Conservation (phyloP, 768 basidiomycete genomes). For the Leccinellum rugosiceps region DNA sequence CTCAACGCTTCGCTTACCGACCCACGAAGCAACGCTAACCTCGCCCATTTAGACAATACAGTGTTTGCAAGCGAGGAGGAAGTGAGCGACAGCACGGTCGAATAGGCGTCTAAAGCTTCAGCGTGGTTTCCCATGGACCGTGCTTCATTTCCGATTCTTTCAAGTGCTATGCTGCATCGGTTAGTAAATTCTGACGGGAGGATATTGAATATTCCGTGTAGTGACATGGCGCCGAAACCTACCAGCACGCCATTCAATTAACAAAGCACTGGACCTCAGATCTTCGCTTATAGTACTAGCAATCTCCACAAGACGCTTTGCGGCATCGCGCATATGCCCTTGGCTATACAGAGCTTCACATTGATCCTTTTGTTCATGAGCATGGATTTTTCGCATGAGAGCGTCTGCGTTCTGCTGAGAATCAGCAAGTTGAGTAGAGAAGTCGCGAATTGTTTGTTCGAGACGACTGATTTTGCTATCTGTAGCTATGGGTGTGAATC, state of each 20-base stretch:
- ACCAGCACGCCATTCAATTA: constrained; percentile 7
- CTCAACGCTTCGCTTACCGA: not conserved
- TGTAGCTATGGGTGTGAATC: not conserved
- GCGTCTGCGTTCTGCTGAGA: not conserved
- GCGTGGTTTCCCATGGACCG: not conserved
- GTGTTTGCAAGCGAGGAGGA: not conserved
- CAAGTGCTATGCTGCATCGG: not conserved
- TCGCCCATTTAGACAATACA: not conserved
- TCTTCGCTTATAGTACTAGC: not conserved
- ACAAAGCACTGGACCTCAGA: not conserved
- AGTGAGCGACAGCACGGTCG: not conserved
- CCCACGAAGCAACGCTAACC: not conserved
- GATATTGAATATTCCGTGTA: not conserved
- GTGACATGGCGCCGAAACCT: not conserved
- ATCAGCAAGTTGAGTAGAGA: not conserved
- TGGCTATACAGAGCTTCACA: constrained; percentile 5
- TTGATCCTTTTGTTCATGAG: not conserved
- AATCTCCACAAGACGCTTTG: not conserved
- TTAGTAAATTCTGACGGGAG: not conserved
- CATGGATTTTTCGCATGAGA: not conserved
- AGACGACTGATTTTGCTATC: not conserved
- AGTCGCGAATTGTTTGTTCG: not conserved
- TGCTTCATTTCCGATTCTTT: not conserved
- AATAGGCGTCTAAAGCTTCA: not conserved
- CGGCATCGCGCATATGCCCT: not conserved